Conservation (phyloP, 1,284 basidiomycete genomes). For the Apiotrichum montevideense region DNA sequence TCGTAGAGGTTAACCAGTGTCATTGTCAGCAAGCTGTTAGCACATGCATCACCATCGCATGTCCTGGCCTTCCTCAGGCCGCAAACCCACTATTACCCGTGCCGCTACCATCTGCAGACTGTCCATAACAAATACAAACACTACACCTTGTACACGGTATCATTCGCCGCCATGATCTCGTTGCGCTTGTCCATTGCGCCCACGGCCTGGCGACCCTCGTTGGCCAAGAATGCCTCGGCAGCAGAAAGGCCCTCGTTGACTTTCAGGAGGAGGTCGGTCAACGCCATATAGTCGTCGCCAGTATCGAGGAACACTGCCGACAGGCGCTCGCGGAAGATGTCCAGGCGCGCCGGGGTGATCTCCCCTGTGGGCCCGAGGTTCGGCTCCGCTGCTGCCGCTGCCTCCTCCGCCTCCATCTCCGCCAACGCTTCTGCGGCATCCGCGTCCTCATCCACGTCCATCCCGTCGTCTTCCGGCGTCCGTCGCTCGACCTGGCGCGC, state of each 20-base stretch:
- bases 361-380: neutral
- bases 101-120: neutral
- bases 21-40: no score
- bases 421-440: constrained; percentile 17
- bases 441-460: constrained; percentile 21
- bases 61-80: no score
- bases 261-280: constrained; percentile 63
- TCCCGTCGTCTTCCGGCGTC: constrained; percentile 1
- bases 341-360: constrained; percentile 48
- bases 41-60: no score
- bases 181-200: constrained; percentile 73
- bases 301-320: constrained; percentile 61
- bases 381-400: neutral
- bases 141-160: constrained; percentile 55
- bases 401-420: constrained; percentile 20
- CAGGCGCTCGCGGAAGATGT: constrained; percentile 69
- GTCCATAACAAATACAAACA: neutral
- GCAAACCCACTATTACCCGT: no score
- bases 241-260: constrained; percentile 72
- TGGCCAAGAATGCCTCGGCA: constrained; percentile 66
- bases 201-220: constrained; percentile 70
- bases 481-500: constrained; percentile 50
- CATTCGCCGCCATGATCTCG: constrained; percentile 81
- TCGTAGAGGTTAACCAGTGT: no score
- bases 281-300: constrained; percentile 52